phyloP scores from a whole-genome alignment of 768 basidiomycete species.

The Lentinula boryana region DNA sequence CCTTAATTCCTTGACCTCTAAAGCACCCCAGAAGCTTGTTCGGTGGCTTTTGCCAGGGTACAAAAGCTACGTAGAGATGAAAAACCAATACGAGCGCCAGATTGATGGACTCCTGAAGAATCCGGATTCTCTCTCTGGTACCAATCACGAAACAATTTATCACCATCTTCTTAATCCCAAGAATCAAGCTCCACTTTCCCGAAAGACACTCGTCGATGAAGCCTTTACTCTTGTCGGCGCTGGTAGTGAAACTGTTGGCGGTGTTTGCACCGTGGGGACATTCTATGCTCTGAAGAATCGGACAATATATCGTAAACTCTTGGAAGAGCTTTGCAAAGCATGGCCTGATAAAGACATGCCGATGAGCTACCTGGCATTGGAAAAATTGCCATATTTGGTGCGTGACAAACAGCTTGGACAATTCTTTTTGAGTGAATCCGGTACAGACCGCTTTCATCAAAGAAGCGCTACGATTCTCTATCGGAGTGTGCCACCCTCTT shows the following conservation, averaged over 20 bases:
- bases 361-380: conserved; percentile 21
- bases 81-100: conserved; percentile 11
- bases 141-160: conserved; percentile 30
- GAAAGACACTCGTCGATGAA: conserved; percentile 16
- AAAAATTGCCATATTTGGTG: conserved; percentile 32
- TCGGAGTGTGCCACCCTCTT: conserved; percentile 31
- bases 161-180: conserved; percentile 21
- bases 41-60: conserved; percentile 10
- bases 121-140: conserved; percentile 16
- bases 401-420: conserved; percentile 3
- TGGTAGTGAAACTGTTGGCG: conserved; percentile 26
- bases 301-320: conserved; percentile 13
- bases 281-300: conserved; percentile 20
- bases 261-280: conserved; percentile 18
- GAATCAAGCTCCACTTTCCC: conserved; percentile 10
- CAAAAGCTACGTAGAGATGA: conserved; percentile 12
- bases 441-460: conserved; percentile 40
- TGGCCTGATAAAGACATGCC: conserved; percentile 26
- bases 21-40: conserved; percentile 14
- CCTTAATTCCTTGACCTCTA: conserved; percentile 10
- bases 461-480: conserved; percentile 36
- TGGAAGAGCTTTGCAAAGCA: conserved; percentile 21
- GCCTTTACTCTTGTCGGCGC: conserved; percentile 20
- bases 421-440: background rate
- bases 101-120: conserved; percentile 21